Evolutionary conservation across 2,329 filamentous ascomycete species (phyloP).

Genomic region (Colletotrichum sp.): DNA sequence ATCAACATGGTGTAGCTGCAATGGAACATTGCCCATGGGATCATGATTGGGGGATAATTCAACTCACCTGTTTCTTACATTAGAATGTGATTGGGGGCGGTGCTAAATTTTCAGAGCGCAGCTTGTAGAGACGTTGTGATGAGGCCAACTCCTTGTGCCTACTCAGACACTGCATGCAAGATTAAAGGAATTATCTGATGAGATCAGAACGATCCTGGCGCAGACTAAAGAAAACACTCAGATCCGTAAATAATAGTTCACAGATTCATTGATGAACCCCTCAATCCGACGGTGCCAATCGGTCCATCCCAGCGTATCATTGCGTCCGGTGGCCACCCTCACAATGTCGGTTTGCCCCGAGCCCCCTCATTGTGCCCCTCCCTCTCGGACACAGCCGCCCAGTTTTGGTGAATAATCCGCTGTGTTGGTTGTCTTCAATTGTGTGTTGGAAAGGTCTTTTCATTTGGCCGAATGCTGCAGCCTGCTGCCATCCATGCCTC

Average conservation of each 20-base stretch:
- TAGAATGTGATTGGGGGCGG: not conserved
- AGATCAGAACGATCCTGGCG: not conserved
- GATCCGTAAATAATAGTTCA: not conserved
- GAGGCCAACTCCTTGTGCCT: not conserved
- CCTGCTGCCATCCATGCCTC: not conserved
- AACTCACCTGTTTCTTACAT: not conserved
- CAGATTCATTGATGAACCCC: not conserved
- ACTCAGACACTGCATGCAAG: not conserved
- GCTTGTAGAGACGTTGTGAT: not conserved
- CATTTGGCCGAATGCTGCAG: not conserved
- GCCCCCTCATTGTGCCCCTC: not conserved
- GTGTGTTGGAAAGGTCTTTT: not conserved
- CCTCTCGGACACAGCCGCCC: not conserved
- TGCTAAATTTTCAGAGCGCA: not conserved
- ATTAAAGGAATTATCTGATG: not conserved
- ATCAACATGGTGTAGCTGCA: not conserved
- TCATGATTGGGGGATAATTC: not conserved
- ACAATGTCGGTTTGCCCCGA: not conserved
- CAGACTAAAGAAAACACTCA: not conserved
- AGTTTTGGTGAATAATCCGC: not conserved
- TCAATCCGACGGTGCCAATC: not conserved
- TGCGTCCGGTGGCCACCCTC: not conserved
- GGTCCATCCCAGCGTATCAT: not conserved
- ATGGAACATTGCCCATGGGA: not conserved
- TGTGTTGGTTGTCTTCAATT: not conserved